Percentiles rank a stretch among this genome's conserved stretches.
phyloP scores from a whole-genome alignment of 306 rosid genomes.

The Acacia melanoxylon region DNA sequence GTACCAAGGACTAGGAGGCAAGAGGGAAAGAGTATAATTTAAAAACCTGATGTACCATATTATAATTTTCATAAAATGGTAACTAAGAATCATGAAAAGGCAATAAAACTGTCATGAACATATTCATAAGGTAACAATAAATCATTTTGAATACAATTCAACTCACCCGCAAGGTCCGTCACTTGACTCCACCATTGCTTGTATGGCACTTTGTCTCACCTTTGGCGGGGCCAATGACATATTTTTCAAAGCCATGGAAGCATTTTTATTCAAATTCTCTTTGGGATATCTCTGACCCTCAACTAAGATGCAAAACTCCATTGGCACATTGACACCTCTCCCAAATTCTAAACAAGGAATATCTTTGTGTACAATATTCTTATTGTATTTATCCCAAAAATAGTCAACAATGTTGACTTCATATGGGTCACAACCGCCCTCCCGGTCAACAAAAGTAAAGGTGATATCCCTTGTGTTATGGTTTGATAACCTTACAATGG shows the following conservation, averaged over 20 bases:
- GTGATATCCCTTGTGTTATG: conserved; percentile 43
- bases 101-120: background rate
- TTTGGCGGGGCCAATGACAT: conserved; percentile 49
- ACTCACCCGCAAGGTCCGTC: conserved; percentile 84
- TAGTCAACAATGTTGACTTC: conserved; percentile 47
- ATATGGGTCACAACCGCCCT: conserved; percentile 39
- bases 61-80: conserved; percentile 1
- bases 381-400: conserved; percentile 53
- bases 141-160: conserved; percentile 13
- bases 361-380: conserved; percentile 44
- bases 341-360: conserved; percentile 84
- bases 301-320: conserved; percentile 74
- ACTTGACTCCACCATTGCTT: conserved; percentile 51
- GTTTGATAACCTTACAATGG: conserved; percentile 45
- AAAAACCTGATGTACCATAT: too few species aligned
- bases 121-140: background rate
- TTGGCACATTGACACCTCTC: conserved; percentile 58
- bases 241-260: conserved; percentile 42
- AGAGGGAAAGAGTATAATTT: too few species aligned
- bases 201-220: conserved; percentile 46
- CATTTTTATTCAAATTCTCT: conserved; percentile 43
- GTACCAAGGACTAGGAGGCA: too few species aligned
- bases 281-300: conserved; percentile 76
- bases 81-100: conserved; percentile 17
- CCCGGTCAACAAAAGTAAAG: conserved; percentile 41